Evolutionary conservation across 1,139 yeast species (phyloP), one percentile per base, ranked within the genome.

Genomic region (Hyphopichia wangnamkhiaoensis): DNA sequence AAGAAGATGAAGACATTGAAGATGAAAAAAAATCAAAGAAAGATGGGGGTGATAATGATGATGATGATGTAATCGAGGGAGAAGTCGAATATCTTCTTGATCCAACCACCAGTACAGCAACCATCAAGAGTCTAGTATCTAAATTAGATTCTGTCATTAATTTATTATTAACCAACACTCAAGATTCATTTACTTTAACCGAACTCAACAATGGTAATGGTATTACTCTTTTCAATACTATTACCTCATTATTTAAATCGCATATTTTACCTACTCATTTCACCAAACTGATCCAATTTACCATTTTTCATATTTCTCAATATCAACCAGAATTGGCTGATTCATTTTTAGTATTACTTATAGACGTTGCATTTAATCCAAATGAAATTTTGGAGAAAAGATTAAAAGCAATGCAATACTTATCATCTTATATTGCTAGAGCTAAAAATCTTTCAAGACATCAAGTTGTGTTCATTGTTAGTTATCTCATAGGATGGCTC

Each of bases 221-320:
- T 2, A 78, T 88, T n/a, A 65, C 73, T n/a, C 66, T 87, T 23
- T 91, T 84, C 65, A 83, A 84, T 50, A 84, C 88, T 6, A 69
- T 93, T 38, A 78, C 85, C 1, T 79, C 93, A 2, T 68, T 87
- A 27, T 93, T 93, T 71, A 83, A 82, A 54, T 76, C 89, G 3
- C 94, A 87, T 51, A 78, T 93, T 33, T 68, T 93, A 42, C 95
- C 97, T 13, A 93, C 99, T 1, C 96, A 91, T 62, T 86, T 88
- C 59, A 91, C 98, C 9, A 82, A 89, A 53, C 85, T 91, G 39
- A 84, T 89, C 24, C 99, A 93, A 61, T 93, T 86, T 58, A 67
- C 91, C 30, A 62, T 91, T 55, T 93, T 93, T 61, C 84, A 84
- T 52, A 74, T 86, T 14, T 81, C 95, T 12, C 98, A 91, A 59